Evolutionary conservation across 192 early-diverging fungal species (phyloP).

Genomic region (Umbelopsis isabellina): DNA sequence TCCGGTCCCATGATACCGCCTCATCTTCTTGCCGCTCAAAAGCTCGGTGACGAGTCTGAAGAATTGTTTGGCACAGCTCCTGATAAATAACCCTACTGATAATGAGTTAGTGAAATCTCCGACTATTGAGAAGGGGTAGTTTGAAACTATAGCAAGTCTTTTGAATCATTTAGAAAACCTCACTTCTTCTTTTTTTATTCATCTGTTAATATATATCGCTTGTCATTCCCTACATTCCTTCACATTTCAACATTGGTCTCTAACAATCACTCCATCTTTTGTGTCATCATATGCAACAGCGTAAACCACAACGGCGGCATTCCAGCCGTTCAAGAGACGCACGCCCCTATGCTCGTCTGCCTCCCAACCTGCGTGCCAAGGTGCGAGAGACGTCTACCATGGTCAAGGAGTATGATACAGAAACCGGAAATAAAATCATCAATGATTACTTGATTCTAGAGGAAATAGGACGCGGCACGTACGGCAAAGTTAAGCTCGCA

Average conservation of each 20-base stretch:
- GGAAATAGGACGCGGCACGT: slow-evolving; percentile 92
- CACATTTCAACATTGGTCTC: not conserved
- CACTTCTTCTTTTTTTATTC: not conserved
- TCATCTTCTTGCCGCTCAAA: slow-evolving; percentile 17
- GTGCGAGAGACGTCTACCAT: slow-evolving; percentile 87
- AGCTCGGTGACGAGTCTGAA: not conserved
- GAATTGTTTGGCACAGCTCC: slow-evolving; percentile 14
- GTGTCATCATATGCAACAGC: not conserved
- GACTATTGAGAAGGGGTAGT: not conserved
- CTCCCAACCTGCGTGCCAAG: slow-evolving; percentile 1
- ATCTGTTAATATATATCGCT: not conserved
- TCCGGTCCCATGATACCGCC: slow-evolving; percentile 25
- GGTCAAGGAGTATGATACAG: slow-evolving; percentile 82
- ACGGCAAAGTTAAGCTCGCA: slow-evolving; percentile 95
- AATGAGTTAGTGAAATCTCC: not conserved
- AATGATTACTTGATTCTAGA: slow-evolving; percentile 93
- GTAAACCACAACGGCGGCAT: not conserved
- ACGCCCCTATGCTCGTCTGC: not conserved
- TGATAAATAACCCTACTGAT: not conserved
- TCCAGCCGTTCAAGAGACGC: slow-evolving; percentile 3
- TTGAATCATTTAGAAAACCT: no score
- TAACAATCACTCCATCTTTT: not conserved
- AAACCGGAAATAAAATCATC: slow-evolving; percentile 91
- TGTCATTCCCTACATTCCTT: not conserved
- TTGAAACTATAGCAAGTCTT: no score